phyloP scores from a whole-genome alignment of 2,329 filamentous ascomycete species.

The Beauveria scarabaeidicola region DNA sequence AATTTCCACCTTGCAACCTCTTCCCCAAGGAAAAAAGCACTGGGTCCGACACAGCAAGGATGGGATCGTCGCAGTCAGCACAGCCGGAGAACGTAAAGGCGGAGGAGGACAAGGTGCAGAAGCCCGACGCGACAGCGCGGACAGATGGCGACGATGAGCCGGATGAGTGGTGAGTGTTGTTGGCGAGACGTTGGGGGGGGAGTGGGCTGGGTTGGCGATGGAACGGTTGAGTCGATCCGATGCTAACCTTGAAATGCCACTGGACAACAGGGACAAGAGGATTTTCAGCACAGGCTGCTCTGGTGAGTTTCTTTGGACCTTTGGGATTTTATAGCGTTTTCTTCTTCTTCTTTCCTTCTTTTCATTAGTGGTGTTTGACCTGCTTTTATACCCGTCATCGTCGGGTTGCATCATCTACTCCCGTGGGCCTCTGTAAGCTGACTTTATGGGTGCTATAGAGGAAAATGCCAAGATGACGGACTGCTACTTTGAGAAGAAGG shows the following conservation, averaged over 20 bases:
- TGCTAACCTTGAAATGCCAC: constrained; percentile 15
- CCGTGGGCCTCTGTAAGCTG: constrained; percentile 1
- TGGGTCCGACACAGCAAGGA: not conserved
- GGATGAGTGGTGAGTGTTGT: constrained; percentile 72
- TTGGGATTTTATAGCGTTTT: not conserved
- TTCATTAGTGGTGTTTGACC: not conserved
- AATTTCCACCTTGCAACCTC: constrained; percentile 11
- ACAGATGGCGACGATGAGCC: constrained; percentile 71
- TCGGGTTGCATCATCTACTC: not conserved
- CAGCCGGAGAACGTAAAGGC: not conserved
- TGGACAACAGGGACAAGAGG: constrained; percentile 71
- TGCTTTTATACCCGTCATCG: not conserved
- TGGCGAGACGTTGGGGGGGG: not conserved
- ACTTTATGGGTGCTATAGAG: constrained; percentile 37
- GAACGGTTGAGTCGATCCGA: constrained; percentile 14
- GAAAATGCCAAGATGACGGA: constrained; percentile 89
- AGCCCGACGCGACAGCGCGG: constrained; percentile 27
- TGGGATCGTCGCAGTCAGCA: constrained; percentile 5
- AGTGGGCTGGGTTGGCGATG: not conserved
- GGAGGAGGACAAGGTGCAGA: constrained; percentile 29
- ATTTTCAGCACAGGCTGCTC: constrained; percentile 95
- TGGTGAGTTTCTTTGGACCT: constrained; percentile 42
- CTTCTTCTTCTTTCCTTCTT: not conserved
- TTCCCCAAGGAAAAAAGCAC: not conserved
- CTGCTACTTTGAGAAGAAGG: constrained; percentile 92